phyloP scores from a whole-genome alignment of 805 yeast species.

The Yamadazyma phyllophila region DNA sequence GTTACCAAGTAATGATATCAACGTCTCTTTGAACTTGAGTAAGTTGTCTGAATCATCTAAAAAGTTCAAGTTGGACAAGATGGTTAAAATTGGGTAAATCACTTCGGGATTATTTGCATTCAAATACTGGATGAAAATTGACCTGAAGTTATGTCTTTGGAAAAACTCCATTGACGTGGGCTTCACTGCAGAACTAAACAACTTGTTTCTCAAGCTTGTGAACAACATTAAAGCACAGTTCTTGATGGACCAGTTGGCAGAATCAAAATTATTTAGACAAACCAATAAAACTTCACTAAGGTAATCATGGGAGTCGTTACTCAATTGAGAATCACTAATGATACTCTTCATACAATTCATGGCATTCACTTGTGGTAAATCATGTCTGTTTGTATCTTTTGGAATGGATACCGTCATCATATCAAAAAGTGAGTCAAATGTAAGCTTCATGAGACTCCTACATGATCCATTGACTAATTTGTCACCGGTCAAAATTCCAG shows the following conservation, averaged over 20 bases:
- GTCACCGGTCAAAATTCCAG: slow-evolving; percentile 64
- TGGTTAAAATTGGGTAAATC: slow-evolving; percentile 71
- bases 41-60: slow-evolving; percentile 46
- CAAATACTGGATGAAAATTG: slow-evolving; percentile 40
- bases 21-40: slow-evolving; percentile 51
- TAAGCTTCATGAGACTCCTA: slow-evolving; percentile 36
- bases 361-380: slow-evolving; percentile 92
- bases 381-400: slow-evolving; percentile 52
- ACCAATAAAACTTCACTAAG: slow-evolving; percentile 58
- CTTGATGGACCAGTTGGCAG: slow-evolving; percentile 78
- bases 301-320: slow-evolving; percentile 48
- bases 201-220: slow-evolving; percentile 73
- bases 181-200: slow-evolving; percentile 61
- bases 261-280: slow-evolving; percentile 61
- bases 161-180: slow-evolving; percentile 69
- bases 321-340: slow-evolving; percentile 67
- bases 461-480: slow-evolving; percentile 23
- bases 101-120: slow-evolving; percentile 49
- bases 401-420: slow-evolving; percentile 56
- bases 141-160: slow-evolving; percentile 55
- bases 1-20: slow-evolving; percentile 49
- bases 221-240: slow-evolving; percentile 94
- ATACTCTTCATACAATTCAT: slow-evolving; percentile 78
- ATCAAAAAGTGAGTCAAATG: slow-evolving; percentile 50
- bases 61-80: slow-evolving; percentile 66